phyloP scores from a whole-genome alignment of 2,329 filamentous ascomycete species.

The Aspergillus latus region DNA sequence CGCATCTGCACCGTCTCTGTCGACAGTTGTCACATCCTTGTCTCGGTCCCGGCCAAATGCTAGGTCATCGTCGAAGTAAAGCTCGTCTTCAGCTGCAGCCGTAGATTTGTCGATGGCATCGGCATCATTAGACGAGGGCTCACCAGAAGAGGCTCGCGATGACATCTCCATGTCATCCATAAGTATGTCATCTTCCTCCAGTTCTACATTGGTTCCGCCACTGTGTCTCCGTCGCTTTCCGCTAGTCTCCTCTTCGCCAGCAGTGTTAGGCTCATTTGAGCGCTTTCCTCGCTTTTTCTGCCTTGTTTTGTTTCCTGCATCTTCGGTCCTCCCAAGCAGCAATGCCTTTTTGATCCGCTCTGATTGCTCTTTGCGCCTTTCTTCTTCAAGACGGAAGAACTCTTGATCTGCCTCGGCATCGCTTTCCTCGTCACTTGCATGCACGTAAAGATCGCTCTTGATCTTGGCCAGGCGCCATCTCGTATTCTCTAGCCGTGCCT shows the following conservation, averaged over 20 bases:
- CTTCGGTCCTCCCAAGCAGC: constrained; percentile 38
- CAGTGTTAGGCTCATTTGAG: constrained; percentile 27
- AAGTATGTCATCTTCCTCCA: constrained; percentile 33
- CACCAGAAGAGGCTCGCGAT: constrained; percentile 20
- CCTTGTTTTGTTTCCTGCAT: constrained; percentile 29
- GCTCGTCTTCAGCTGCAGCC: constrained; percentile 32
- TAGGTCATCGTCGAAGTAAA: constrained; percentile 36
- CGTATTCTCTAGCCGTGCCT: constrained; percentile 65
- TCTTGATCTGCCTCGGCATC: constrained; percentile 70
- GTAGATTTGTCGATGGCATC: constrained; percentile 14
- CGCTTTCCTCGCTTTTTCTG: constrained; percentile 29
- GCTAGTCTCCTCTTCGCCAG: constrained; percentile 21
- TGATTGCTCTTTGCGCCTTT: constrained; percentile 59
- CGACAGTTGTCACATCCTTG: constrained; percentile 15
- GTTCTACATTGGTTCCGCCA: constrained; percentile 11
- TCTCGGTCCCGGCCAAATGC: constrained; percentile 31
- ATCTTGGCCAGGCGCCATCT: constrained; percentile 74
- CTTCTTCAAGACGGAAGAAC: constrained; percentile 77
- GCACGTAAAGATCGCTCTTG: constrained; percentile 81
- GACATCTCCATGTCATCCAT: constrained; percentile 28
- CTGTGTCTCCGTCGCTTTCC: constrained; percentile 33
- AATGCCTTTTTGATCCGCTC: constrained; percentile 52
- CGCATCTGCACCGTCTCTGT: neutral
- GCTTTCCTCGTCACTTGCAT: constrained; percentile 83
- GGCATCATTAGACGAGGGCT: neutral